Evolutionary conservation across 2,329 filamentous ascomycete genomes (phyloP).

Genomic region (Escovopsis sp.): DNA sequence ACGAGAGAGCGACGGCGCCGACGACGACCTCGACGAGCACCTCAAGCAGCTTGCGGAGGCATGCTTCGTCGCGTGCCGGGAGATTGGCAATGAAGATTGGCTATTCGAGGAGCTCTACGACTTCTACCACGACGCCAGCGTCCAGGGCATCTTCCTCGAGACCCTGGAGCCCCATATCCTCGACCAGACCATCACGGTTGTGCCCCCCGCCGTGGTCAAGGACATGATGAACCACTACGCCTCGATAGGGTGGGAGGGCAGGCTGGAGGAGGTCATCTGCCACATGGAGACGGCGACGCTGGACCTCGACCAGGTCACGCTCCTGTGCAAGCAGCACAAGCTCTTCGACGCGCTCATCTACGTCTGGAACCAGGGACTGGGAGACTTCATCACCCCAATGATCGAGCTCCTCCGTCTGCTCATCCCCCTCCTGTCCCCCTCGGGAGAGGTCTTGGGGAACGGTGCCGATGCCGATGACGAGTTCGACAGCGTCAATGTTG

Average conservation of each 20-base stretch:
- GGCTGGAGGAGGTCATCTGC: conserved; percentile 87
- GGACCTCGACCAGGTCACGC: conserved; percentile 85
- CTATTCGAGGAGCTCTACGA: conserved; percentile 85
- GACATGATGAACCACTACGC: conserved; percentile 72
- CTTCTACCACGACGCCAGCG: conserved; percentile 66
- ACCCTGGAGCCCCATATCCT: conserved; percentile 79
- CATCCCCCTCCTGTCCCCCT: conserved; percentile 40
- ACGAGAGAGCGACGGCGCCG: conserved; percentile 19
- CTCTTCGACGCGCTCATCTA: conserved; percentile 94
- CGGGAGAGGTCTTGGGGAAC: conserved; percentile 35
- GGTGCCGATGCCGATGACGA: conserved; percentile 45
- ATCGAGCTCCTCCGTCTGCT: conserved; percentile 67
- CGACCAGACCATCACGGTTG: conserved; percentile 53
- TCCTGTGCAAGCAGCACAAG: conserved; percentile 77
- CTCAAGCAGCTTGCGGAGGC: conserved; percentile 66
- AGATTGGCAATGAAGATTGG: conserved; percentile 64
- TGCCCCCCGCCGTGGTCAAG: conserved; percentile 78
- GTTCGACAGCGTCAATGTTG: conserved; percentile 51
- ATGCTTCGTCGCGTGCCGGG: conserved; percentile 71
- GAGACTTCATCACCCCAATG: conserved; percentile 81
- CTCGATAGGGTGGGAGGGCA: conserved; percentile 54
- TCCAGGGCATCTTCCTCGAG: conserved; percentile 67
- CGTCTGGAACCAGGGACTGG: conserved; percentile 84
- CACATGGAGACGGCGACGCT: conserved; percentile 80
- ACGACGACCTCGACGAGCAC: conserved; percentile 36